Evolutionary conservation across 306 rosid genomes (phyloP), one percentile per base, ranked within the genome.

Genomic region (Lagenaria siceraria): DNA sequence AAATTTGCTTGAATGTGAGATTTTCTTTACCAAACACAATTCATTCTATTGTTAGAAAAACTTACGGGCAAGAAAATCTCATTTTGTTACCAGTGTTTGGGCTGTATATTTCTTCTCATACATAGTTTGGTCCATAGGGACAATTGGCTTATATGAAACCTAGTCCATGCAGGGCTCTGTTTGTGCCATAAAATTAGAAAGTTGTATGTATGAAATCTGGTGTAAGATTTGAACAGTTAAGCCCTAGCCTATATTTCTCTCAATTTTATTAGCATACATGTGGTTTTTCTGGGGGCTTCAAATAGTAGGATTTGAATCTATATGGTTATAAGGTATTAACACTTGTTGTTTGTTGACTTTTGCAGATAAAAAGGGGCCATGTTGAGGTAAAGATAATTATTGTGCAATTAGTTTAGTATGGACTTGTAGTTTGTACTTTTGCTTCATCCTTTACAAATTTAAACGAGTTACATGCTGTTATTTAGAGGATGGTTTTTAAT

Each of bases 321-420:
- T 78, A 31, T 11, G 76, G 35, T 68, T 27, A 42, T 8, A 27
- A 24, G 68, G 21, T 62, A 60, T 90, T 76, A 84, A 84, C 59
- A 83, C 59, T 82, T 7, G 81, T 88, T 72, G 33, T 80, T 80
- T 64, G 66, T 74, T 59, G 77, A 84, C 15, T 78, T 83, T 87
- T 85, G 89, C 93, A 91, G 98, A 85, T 93, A 43, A 83, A 55
- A 81, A 89, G 93, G 81, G 96, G 97, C 72, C 89, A 91, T 62
- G 91, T 60, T 83, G 92, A 93, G 89, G 98, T 93, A 74, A 76
- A 90, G 66, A 58, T 73, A 38, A 74, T 68, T 65, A 3, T 18
- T 15, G 29, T 63, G 25, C 9, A 56, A 40, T 22, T 43, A 76
- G 29, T 15, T 29, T 77, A 61, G 27, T 42, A 24, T 60, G 35